phyloP scores from a whole-genome alignment of 345 rosid species.

The Draba incana region DNA sequence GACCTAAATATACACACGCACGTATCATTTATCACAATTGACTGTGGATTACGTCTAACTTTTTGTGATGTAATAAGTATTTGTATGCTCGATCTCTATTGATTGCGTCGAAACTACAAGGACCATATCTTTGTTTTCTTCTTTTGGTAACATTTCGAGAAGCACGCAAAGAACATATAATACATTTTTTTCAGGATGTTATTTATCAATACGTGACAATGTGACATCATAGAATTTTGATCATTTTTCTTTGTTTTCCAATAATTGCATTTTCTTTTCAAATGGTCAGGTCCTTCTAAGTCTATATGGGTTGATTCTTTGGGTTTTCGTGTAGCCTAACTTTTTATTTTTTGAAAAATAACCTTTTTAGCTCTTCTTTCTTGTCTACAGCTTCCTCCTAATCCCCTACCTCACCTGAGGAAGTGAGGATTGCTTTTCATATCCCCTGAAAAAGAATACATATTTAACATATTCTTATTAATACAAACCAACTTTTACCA shows the following conservation, averaged over 20 bases:
- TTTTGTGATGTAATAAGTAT: no score
- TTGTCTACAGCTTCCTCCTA: slow-evolving; percentile 18
- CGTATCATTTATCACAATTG: slow-evolving; percentile 28
- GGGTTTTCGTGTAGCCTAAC: slow-evolving; percentile 39
- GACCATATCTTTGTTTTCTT: slow-evolving; percentile 39
- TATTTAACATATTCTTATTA: neutral
- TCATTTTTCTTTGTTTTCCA: slow-evolving; percentile 2
- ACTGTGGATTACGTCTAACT: slow-evolving; percentile 31
- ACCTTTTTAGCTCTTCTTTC: neutral
- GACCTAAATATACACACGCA: neutral
- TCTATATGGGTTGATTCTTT: slow-evolving; percentile 36
- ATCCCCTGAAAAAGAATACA: neutral
- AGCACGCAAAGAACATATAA: slow-evolving; percentile 35
- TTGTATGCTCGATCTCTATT: neutral
- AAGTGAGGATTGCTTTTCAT: slow-evolving; percentile 23
- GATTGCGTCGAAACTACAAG: slow-evolving; percentile 26
- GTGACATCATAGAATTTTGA: slow-evolving; percentile 27
- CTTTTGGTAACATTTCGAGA: slow-evolving; percentile 39
- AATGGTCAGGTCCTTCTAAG: slow-evolving; percentile 34
- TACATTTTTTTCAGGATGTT: slow-evolving; percentile 20
- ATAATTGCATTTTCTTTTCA: slow-evolving; percentile 33
- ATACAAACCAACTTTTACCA: neutral
- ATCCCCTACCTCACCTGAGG: slow-evolving; percentile 37
- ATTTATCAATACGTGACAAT: slow-evolving; percentile 28
- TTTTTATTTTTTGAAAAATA: neutral